Base-by-base conservation (phyloP, 331 rosid species). In the Prunus yedoensis region DNA sequence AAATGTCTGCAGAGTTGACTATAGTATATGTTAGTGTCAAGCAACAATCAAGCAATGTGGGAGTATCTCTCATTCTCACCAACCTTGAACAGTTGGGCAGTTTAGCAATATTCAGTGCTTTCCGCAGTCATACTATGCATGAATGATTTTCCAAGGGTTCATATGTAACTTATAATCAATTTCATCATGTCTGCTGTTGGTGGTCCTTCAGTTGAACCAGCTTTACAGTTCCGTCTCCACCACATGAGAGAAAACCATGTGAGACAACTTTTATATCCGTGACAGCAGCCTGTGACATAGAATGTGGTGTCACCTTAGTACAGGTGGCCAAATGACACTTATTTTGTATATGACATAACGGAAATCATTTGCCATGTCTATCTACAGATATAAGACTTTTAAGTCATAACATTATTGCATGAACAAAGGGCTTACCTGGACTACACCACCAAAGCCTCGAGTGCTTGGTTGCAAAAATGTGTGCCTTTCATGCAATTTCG, bases 211-310 rank as follows among this genome's bases (percentile, higher is more conserved):
- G 89, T 75, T 80, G 83, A 51, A 88, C 84, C 62, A 90, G 74
- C 91, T 89, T 94, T 41, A 94, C 90, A 78, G 83, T 84, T 77
- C 97, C 89, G 62, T 92, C 97, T 67, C 97, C 99, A 64, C 97
- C 99, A 5, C 97, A 94, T 1, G 97, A 69, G 73, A 89, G 87
- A 86, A 94, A 94, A 69, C 99, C 97, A 69, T 85, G 77, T 18
- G 97, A 74, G 76, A 92, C 82, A 20, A 89, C 88, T 87, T 89
- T 88, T 83, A 92, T 89, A 75, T 94, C 97, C 1, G 96, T 92
- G 65, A 94, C 97, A 77, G 86, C 97, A 74, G 91, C 97, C 93
- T 90, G 91, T 8, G 27, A 78, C 74, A 75, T 70, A 25, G 63
- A 81, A 74, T 56, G 28, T 28, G 60, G 45, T 35, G 50, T 41